phyloP scores from a whole-genome alignment of 2,329 filamentous ascomycete genomes.

The Moelleriella libera region DNA sequence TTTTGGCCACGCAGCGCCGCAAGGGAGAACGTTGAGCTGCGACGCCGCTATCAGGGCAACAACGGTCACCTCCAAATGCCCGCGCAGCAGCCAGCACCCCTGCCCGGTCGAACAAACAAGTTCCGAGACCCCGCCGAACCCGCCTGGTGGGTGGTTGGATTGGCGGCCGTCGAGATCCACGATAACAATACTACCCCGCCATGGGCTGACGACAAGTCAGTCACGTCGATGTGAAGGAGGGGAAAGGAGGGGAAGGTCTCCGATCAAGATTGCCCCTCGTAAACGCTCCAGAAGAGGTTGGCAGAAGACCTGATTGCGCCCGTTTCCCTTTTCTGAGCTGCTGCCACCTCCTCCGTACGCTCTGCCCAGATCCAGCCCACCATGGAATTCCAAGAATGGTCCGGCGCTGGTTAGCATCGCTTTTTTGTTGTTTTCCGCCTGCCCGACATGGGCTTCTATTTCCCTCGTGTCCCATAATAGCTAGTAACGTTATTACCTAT shows the following conservation, averaged over 20 bases:
- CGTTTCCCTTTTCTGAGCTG: neutral
- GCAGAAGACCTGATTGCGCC: no score
- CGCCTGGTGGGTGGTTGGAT: neutral
- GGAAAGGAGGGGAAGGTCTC: neutral
- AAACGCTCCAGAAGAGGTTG: no score
- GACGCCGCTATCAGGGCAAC: neutral
- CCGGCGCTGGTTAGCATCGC: neutral
- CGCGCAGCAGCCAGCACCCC: neutral
- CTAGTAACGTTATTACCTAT: neutral
- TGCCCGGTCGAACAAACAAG: neutral
- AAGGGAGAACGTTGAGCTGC: neutral
- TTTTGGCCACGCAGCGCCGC: neutral
- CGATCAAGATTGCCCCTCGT: no score
- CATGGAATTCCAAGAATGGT: neutral
- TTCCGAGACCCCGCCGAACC: neutral
- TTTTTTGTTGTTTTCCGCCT: neutral
- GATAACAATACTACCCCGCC: neutral
- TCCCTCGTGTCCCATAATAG: neutral
- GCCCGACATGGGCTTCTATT: neutral
- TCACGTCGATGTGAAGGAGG: neutral
- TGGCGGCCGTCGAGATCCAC: neutral
- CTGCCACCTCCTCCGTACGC: neutral
- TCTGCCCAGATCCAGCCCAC: neutral
- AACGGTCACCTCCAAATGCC: neutral
- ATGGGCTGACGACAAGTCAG: neutral